Base-by-base conservation (phyloP, 352 stramenopile genomes). In the Peronospora destructor region DNA sequence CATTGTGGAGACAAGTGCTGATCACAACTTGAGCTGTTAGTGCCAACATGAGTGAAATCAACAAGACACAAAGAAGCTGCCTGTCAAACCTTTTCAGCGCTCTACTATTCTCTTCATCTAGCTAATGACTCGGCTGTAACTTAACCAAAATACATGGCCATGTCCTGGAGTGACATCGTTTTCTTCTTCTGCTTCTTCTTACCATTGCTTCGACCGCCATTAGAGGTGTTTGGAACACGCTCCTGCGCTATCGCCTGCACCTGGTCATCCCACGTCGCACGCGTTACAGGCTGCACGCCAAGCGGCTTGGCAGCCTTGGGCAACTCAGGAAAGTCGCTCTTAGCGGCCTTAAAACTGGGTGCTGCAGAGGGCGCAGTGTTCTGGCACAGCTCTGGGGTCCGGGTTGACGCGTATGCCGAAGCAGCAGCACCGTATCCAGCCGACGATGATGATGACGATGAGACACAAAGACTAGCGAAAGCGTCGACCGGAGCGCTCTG, bases 181-280 rank as follows among this genome's bases (percentile, higher is more conserved):
- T 89, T 91, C 67, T 93, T 93, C 64, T 93, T 89, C 39, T 87
- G 71, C 48, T 87, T 90, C 56, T 83, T 76, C 64, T 85, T 83
- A 40, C 72, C 63, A 19, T 57, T 63, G 25, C 44, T 38, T 12
- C 61, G 61, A 13, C 43, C 52, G 44, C 63, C 53, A 19, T 59
- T 66, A 21, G 40, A 17, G 0, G 33, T 9, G 12, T 47, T 64
- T n/a, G 57, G 42, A 2, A 29, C 23, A 9, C 76, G 75, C 49
- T 85, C 83, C 45, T 87, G 73, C 28, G 73, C 80, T 41, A 91
- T 88, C 8, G 66, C 39, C 43, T 88, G 80, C 19, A 87, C 59
- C 32, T 87, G 75, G 33, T 91, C 76, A 47, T 91, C 75, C 80
- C 80, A 91, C 10, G 80, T 91, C 28, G 80, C 76, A n/a, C 80